These are phyloP conservation scores for Datisca glomerata DNA, from an alignment of 306 rosid species.

Conservation along the genomic window DNA sequence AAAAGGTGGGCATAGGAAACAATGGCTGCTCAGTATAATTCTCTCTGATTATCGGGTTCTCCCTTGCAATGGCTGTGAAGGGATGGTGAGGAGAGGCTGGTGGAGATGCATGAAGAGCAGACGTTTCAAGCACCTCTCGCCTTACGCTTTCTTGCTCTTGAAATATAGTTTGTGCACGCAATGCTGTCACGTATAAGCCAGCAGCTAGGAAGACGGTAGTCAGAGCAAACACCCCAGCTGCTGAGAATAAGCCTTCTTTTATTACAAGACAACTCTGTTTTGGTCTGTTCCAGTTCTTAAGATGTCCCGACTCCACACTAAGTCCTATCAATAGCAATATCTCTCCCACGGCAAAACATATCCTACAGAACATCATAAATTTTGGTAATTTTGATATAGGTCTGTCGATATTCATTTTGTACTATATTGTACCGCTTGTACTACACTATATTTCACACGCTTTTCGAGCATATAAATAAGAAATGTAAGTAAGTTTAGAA, in stretches of 20 bases:
- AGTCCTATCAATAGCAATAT: conserved; percentile 59
- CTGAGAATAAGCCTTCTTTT: conserved; percentile 58
- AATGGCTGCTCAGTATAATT: conserved; percentile 9
- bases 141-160: conserved; percentile 34
- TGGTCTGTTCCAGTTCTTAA: conserved; percentile 61
- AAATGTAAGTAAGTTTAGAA: too few relatives aligned
- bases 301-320: conserved; percentile 76
- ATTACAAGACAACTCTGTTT: conserved; percentile 36
- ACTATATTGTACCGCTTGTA: too few relatives aligned
- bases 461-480: background rate
- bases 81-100: conserved; percentile 44
- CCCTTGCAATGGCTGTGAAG: conserved; percentile 40
- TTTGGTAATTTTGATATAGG: too few relatives aligned
- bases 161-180: conserved; percentile 44
- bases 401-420: too few relatives aligned
- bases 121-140: conserved; percentile 41
- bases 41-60: conserved; percentile 41
- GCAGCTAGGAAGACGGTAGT: conserved; percentile 63
- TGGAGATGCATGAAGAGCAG: conserved; percentile 50
- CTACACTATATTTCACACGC: too few relatives aligned
- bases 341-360: conserved; percentile 80
- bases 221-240: conserved; percentile 63
- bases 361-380: conserved; percentile 26
- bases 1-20: conserved; percentile 6
- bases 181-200: conserved; percentile 59